Conservation (phyloP, 805 yeast species). For the Saturnispora sekii region DNA sequence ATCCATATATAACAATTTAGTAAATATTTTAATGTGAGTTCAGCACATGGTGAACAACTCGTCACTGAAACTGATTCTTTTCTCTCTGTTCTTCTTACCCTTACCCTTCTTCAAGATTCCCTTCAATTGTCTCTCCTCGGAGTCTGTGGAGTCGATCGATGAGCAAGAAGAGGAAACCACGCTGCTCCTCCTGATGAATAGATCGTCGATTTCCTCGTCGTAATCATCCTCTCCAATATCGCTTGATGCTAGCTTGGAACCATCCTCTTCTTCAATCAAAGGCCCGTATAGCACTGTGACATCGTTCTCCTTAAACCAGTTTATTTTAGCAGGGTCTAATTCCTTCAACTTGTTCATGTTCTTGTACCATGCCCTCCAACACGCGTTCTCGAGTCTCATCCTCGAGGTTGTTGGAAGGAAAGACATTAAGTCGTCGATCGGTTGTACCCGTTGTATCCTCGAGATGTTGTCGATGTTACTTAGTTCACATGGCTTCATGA, state of each 20-base stretch:
- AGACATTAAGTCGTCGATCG: slow-evolving; percentile 27
- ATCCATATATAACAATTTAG: not conserved
- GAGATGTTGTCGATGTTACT: slow-evolving; percentile 21
- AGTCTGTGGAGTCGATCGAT: not conserved
- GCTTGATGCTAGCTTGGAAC: not conserved
- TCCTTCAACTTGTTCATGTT: slow-evolving; percentile 47
- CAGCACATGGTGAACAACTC: not conserved
- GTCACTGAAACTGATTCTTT: slow-evolving; percentile 1
- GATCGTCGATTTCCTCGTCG: slow-evolving; percentile 1
- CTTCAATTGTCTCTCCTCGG: not conserved
- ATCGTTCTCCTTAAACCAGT: slow-evolving; percentile 47
- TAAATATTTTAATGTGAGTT: not conserved
- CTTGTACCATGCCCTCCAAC: slow-evolving; percentile 96
- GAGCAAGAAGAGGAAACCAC: not conserved
- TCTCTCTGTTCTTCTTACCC: not conserved
- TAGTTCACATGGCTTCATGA: slow-evolving; percentile 27
- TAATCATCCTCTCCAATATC: not conserved
- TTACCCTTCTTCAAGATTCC: not conserved
- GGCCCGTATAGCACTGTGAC: slow-evolving; percentile 50
- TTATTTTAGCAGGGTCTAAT: slow-evolving; percentile 35
- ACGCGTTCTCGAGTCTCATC: slow-evolving; percentile 62
- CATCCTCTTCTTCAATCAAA: slow-evolving; percentile 16
- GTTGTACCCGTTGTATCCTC: slow-evolving; percentile 15
- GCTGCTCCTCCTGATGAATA: slow-evolving; percentile 2
- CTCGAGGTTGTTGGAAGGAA: slow-evolving; percentile 28